Evolutionary conservation across 345 rosid genomes (phyloP).

Genomic region (Xanthoceras sorbifolium): DNA sequence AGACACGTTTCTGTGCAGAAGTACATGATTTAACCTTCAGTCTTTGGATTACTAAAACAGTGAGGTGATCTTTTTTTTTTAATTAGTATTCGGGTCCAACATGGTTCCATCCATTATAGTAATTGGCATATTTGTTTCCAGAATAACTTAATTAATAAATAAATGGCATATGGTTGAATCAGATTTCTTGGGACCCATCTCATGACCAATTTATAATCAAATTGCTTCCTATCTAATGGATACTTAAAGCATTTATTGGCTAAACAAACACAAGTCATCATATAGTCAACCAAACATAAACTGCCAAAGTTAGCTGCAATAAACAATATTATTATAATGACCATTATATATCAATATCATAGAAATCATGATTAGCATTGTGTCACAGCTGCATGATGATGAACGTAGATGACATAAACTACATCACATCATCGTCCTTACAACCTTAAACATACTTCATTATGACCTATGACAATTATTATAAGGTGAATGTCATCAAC

Average conservation of each 20-base stretch:
- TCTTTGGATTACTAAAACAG: neutral
- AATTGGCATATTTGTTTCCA: neutral
- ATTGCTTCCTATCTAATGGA: neutral
- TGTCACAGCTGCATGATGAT: conserved; percentile 1
- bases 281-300: neutral
- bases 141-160: neutral
- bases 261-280: neutral
- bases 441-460: neutral
- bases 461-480: neutral
- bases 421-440: conserved; percentile 1
- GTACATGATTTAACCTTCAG: too few species aligned
- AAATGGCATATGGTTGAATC: neutral
- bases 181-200: neutral
- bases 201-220: neutral
- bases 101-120: neutral
- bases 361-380: neutral
- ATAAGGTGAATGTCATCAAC: neutral
- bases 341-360: neutral
- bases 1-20: too few species aligned
- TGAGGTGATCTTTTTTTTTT: neutral
- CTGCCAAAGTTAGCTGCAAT: neutral
- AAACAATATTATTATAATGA: neutral
- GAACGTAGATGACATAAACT: neutral
- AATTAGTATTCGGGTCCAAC: too few species aligned
- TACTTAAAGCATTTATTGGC: neutral